These are phyloP conservation scores for Candida wancherniae DNA, from an alignment of 805 yeast species.

Conservation along the genomic window DNA sequence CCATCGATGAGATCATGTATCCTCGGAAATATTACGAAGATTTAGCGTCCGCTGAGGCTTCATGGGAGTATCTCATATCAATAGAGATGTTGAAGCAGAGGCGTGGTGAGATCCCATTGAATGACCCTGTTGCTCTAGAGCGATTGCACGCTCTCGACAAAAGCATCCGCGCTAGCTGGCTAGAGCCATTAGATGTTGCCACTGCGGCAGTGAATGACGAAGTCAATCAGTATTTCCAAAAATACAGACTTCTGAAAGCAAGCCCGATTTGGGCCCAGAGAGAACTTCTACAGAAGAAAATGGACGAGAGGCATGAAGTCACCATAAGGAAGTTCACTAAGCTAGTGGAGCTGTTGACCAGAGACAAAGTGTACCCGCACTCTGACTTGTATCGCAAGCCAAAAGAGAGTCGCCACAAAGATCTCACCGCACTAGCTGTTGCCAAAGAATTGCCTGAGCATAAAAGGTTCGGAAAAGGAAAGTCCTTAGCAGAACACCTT, in stretches of 20 bases:
- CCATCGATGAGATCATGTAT: slow-evolving; percentile 24
- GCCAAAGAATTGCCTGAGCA: slow-evolving; percentile 15
- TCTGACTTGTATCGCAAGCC: slow-evolving; percentile 24
- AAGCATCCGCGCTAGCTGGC: slow-evolving; percentile 13
- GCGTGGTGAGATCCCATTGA: slow-evolving; percentile 2
- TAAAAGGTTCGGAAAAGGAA: slow-evolving; percentile 27
- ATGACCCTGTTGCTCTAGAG: slow-evolving; percentile 8
- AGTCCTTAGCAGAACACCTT: slow-evolving; percentile 30
- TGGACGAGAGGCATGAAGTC: slow-evolving; percentile 15
- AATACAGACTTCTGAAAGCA: slow-evolving; percentile 12
- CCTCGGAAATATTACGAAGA: slow-evolving; percentile 25
- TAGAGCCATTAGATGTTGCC: slow-evolving; percentile 9
- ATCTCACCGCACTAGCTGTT: neutral
- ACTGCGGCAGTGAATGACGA: slow-evolving; percentile 12
- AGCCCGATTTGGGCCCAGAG: slow-evolving; percentile 12
- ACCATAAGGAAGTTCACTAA: slow-evolving; percentile 10
- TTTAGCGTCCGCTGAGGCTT: slow-evolving; percentile 27
- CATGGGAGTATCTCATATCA: slow-evolving; percentile 30
- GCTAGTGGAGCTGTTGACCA: slow-evolving; percentile 14
- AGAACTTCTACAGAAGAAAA: slow-evolving; percentile 11
- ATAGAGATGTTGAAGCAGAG: slow-evolving; percentile 6
- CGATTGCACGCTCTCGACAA: slow-evolving; percentile 3
- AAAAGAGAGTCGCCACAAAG: slow-evolving; percentile 8
- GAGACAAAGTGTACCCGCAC: slow-evolving; percentile 27
- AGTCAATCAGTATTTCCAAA: slow-evolving; percentile 9